Evolutionary conservation across 2,329 filamentous ascomycete species (phyloP).

Genomic region (Paecilomyces variotii): DNA sequence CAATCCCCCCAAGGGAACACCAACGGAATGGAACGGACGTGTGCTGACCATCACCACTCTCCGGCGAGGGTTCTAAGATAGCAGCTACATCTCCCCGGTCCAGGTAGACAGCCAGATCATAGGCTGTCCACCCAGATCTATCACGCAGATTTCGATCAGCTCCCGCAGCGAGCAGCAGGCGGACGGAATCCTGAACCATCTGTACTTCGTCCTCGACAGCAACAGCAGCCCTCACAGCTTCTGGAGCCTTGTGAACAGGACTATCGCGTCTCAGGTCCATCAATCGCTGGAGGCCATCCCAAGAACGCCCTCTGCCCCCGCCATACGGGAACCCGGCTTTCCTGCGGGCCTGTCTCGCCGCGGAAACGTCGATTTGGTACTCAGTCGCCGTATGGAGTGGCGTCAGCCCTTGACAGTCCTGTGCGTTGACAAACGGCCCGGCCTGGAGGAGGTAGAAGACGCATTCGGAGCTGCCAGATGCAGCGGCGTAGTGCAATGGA

Average conservation of each 20-base stretch:
- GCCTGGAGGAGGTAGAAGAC: background rate
- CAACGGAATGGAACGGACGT: too few relatives aligned
- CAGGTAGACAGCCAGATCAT: too few relatives aligned
- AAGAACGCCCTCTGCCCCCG: background rate
- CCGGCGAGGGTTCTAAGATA: too few relatives aligned
- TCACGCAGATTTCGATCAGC: background rate
- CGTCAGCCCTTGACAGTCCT: background rate
- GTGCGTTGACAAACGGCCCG: background rate
- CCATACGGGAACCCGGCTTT: background rate
- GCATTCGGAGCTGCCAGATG: background rate
- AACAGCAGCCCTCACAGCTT: background rate
- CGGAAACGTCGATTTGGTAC: background rate
- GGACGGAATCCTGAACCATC: conserved; percentile 1
- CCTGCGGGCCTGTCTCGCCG: background rate
- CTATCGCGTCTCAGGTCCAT: background rate
- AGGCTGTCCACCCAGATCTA: background rate
- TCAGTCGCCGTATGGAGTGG: background rate
- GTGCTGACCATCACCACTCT: too few relatives aligned
- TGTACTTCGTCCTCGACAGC: background rate
- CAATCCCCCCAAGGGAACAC: too few relatives aligned
- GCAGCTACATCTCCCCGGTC: too few relatives aligned
- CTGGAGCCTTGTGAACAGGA: background rate
- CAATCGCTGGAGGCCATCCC: background rate
- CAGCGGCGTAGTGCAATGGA: background rate
- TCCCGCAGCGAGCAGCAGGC: background rate